Evolutionary conservation across 345 rosid genomes (phyloP).

Genomic region (Murraya paniculata): DNA sequence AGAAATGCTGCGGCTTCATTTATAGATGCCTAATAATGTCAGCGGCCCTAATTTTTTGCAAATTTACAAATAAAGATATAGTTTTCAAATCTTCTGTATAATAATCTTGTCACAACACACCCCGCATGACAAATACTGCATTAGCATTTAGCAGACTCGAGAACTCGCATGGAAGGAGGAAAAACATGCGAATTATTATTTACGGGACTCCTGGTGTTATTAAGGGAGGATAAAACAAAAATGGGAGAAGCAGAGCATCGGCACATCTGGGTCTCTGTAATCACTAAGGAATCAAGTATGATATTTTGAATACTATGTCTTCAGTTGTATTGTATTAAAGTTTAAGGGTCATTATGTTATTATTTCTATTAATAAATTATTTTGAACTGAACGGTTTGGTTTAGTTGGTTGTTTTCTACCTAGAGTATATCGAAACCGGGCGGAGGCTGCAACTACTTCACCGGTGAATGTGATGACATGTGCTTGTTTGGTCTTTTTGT

Average conservation of each 20-base stretch:
- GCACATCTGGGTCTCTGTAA: too few relatives aligned
- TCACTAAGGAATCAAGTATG: too few relatives aligned
- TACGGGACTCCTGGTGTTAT: too few relatives aligned
- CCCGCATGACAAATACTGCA: too few relatives aligned
- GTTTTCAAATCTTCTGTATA: not conserved
- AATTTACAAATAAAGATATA: not conserved
- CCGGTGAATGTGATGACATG: slow-evolving; percentile 29
- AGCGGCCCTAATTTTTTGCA: accelerated
- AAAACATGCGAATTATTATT: too few relatives aligned
- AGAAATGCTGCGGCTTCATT: not conserved
- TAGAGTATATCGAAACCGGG: slow-evolving; percentile 71
- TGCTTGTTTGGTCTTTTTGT: not conserved
- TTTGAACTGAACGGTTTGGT: not conserved
- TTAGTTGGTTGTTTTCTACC: slow-evolving; percentile 14
- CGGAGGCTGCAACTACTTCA: slow-evolving; percentile 58
- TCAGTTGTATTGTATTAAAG: not conserved
- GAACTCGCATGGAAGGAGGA: not conserved
- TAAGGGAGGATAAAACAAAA: too few relatives aligned
- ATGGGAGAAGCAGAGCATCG: too few relatives aligned
- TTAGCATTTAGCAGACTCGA: too few relatives aligned
- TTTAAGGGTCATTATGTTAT: not conserved
- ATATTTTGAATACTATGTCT: not conserved
- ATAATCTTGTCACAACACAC: not conserved
- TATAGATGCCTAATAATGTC: not conserved
- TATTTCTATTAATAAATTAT: not conserved